Evolutionary conservation across 1,284 basidiomycete genomes (phyloP).

Genomic region (Exobasidium rhododendri): DNA sequence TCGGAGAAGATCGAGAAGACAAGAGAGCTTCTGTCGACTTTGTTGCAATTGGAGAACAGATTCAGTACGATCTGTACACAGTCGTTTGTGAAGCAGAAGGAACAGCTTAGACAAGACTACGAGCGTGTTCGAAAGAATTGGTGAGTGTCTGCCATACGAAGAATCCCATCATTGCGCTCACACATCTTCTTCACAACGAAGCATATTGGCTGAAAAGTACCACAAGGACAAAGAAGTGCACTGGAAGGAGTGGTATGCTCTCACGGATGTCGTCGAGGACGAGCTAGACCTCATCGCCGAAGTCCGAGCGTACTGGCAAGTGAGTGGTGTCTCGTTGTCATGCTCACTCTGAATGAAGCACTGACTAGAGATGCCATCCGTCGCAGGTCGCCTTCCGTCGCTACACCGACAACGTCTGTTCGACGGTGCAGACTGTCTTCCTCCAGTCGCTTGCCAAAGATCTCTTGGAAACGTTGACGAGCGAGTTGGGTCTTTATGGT

Average conservation of each 20-base stretch:
- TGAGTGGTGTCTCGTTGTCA: not conserved
- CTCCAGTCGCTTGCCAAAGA: not conserved
- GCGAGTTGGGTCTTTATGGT: not conserved
- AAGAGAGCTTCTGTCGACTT: not conserved
- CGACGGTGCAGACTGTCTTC: not conserved
- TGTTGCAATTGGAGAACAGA: not conserved
- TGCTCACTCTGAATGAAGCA: too few relatives aligned
- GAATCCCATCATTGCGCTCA: too few relatives aligned
- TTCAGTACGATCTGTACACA: too few relatives aligned
- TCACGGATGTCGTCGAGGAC: not conserved
- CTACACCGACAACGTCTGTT: not conserved
- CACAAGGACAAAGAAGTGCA: not conserved
- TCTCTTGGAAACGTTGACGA: not conserved
- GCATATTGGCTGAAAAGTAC: too few relatives aligned
- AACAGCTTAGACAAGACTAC: not conserved
- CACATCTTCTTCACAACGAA: too few relatives aligned
- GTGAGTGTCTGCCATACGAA: too few relatives aligned
- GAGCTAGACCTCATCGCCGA: not conserved
- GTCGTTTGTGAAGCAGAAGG: not conserved
- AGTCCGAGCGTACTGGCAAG: slow-evolving; percentile 1
- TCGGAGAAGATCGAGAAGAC: not conserved
- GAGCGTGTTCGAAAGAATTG: too few relatives aligned
- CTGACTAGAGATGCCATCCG: not conserved
- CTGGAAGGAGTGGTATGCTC: not conserved
- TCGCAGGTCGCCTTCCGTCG: not conserved